phyloP scores from a whole-genome alignment of 2,329 filamentous ascomycete genomes.

The Pestalotiopsis sp. region DNA sequence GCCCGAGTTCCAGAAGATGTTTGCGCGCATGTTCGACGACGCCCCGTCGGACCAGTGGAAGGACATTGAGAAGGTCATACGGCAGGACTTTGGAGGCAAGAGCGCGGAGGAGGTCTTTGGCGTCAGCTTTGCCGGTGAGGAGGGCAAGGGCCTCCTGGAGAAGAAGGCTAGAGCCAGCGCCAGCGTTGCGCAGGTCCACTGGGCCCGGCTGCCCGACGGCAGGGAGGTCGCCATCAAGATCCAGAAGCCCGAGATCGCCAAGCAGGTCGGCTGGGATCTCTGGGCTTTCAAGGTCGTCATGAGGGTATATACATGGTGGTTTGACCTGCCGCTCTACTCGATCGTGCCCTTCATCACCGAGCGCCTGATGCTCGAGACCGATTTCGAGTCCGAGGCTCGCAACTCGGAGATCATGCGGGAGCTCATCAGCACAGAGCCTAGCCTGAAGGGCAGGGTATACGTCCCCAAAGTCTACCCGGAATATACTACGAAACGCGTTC shows the following conservation, averaged over 20 bases:
- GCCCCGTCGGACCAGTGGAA: slow-evolving; percentile 90
- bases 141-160: slow-evolving; percentile 68
- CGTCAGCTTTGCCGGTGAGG: slow-evolving; percentile 75
- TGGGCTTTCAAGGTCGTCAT: slow-evolving; percentile 93
- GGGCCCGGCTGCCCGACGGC: slow-evolving; percentile 84
- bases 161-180: slow-evolving; percentile 71
- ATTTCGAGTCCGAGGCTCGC: slow-evolving; percentile 88
- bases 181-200: slow-evolving; percentile 95
- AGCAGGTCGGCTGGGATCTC: slow-evolving; percentile 91
- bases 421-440: slow-evolving; percentile 74
- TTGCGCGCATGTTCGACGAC: slow-evolving; percentile 95
- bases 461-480: slow-evolving; percentile 84
- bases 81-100: slow-evolving; percentile 84
- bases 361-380: slow-evolving; percentile 88
- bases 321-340: slow-evolving; percentile 90
- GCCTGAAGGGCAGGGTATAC: slow-evolving; percentile 80
- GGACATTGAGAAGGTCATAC: slow-evolving; percentile 82
- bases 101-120: slow-evolving; percentile 90
- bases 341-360: slow-evolving; percentile 93
- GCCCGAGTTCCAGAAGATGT: slow-evolving; percentile 95
- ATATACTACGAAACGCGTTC: slow-evolving; percentile 78
- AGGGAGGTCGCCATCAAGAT: slow-evolving; percentile 94
- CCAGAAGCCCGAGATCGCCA: slow-evolving; percentile 90
- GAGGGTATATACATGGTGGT: slow-evolving; percentile 81
- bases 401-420: slow-evolving; percentile 85